Conservation (phyloP, 1,284 basidiomycete genomes). For the Gymnopus androsaceus region DNA sequence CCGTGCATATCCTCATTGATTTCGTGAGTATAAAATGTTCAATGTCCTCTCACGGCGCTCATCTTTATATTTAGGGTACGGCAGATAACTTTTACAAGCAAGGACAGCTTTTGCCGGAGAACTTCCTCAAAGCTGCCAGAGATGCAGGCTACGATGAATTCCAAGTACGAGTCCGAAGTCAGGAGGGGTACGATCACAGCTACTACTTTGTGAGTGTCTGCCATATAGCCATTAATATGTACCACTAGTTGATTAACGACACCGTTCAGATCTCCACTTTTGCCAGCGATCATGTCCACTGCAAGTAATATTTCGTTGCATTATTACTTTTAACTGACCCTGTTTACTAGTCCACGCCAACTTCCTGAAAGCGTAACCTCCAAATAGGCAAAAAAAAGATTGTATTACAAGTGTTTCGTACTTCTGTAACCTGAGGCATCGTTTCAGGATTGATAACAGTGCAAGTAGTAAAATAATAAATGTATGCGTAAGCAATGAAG, state of each 20-base stretch:
- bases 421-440: too few relatives aligned
- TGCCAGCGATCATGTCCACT: conserved; percentile 69
- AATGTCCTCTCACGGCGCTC: not conserved
- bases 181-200: conserved; percentile 92
- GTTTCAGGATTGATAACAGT: too few relatives aligned
- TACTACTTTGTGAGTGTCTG: conserved; percentile 82
- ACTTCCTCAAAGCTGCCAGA: conserved; percentile 79
- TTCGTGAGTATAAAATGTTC: conserved; percentile 53
- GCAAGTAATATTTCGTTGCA: conserved; percentile 35
- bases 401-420: too few relatives aligned
- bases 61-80: conserved; percentile 59
- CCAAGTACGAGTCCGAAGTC: conserved; percentile 80
- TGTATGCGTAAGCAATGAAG: too few relatives aligned
- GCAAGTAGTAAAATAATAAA: too few relatives aligned
- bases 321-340: conserved; percentile 1
- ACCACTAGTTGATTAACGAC: conserved; percentile 41
- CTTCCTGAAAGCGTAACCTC: conserved; percentile 68
- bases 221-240: conserved; percentile 26
- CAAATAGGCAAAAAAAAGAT: too few relatives aligned
- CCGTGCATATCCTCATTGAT: conserved; percentile 81
- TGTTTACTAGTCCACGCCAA: conserved; percentile 71
- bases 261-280: conserved; percentile 68
- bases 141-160: conserved; percentile 71
- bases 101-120: conserved; percentile 87
- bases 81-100: conserved; percentile 87